phyloP scores from a whole-genome alignment of 495 filamentous ascomycete genomes.

The Penicillium canescens region DNA sequence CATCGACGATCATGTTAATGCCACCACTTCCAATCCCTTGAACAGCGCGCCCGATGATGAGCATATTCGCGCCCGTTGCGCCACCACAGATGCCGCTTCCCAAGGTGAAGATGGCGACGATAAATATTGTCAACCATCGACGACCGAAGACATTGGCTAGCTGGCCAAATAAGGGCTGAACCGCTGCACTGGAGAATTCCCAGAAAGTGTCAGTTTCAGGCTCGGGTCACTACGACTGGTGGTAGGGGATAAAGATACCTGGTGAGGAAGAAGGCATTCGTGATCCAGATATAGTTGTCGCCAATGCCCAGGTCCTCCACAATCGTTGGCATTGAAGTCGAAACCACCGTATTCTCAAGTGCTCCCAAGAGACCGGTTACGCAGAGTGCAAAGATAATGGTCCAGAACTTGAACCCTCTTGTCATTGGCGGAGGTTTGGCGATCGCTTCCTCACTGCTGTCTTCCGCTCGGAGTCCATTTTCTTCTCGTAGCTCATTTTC shows the following conservation, averaged over 20 bases:
- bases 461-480: no score
- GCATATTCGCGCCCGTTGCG: background rate
- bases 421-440: no score
- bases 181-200: background rate
- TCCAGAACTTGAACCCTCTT: no score
- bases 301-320: slow-evolving; percentile 24
- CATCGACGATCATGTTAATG: slow-evolving; percentile 29
- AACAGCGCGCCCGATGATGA: slow-evolving; percentile 33
- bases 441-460: no score
- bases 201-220: no score
- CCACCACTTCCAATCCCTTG: slow-evolving; percentile 39
- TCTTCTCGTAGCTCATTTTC: no score
- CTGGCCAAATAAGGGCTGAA: slow-evolving; percentile 38
- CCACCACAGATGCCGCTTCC: slow-evolving; percentile 42
- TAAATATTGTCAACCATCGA: slow-evolving; percentile 38
- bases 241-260: background rate
- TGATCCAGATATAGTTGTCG: slow-evolving; percentile 2
- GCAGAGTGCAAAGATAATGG: background rate
- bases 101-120: slow-evolving; percentile 40
- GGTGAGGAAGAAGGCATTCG: background rate
- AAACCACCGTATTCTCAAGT: slow-evolving; percentile 38
- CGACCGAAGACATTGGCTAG: slow-evolving; percentile 53
- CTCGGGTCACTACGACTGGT: no score
- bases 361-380: slow-evolving; percentile 14
- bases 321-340: slow-evolving; percentile 42